These are phyloP conservation scores for Actinomortierella wolfii DNA, from an alignment of 371 early-diverging fungal species.

Conservation along the genomic window DNA sequence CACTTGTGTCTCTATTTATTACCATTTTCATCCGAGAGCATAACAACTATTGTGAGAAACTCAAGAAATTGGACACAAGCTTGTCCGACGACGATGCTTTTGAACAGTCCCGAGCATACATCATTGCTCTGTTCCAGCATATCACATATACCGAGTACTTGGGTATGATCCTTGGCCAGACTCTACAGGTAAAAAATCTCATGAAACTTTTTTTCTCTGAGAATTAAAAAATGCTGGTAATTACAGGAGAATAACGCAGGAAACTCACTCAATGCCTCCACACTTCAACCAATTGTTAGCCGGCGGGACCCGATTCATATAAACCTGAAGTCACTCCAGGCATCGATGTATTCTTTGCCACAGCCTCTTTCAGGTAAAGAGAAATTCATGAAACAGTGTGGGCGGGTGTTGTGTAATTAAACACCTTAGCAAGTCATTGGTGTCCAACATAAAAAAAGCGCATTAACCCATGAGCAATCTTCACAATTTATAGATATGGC, in stretches of 20 bases:
- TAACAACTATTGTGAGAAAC: neutral
- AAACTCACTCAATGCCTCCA: no score
- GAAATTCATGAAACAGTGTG: no score
- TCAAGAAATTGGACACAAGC: neutral
- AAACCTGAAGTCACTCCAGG: neutral
- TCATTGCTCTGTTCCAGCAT: slow-evolving; percentile 2
- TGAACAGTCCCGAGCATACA: slow-evolving; percentile 1
- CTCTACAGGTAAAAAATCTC: neutral
- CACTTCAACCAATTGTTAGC: no score
- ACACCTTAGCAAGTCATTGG: no score
- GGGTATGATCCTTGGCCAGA: neutral
- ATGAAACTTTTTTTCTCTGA: neutral
- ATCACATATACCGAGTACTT: slow-evolving; percentile 4
- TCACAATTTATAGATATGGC: neutral
- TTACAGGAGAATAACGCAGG: no score
- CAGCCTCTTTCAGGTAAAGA: neutral
- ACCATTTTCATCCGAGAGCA: slow-evolving; percentile 7
- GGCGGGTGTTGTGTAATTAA: no score
- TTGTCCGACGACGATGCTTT: neutral
- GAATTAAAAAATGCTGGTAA: neutral
- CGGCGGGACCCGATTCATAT: neutral
- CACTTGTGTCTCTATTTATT: neutral
- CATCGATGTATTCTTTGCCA: neutral
- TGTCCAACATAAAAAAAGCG: neutral
- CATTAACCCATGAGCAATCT: no score